Evolutionary conservation across 2,329 filamentous ascomycete genomes (phyloP).

Genomic region (Aspergillus persii): DNA sequence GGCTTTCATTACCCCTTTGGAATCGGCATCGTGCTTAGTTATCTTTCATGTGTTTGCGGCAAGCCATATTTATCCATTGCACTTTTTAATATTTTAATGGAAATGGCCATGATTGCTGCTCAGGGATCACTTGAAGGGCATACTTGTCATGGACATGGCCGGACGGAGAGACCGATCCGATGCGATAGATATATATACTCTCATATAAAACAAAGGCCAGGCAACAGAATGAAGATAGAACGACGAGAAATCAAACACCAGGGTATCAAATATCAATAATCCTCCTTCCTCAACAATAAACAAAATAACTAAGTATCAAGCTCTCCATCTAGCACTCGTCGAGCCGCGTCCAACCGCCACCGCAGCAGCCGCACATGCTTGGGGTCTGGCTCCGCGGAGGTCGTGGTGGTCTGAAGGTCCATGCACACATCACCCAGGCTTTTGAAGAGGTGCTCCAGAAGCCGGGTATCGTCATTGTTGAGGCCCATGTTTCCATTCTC

Average conservation of each 20-base stretch:
- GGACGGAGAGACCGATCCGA: no score
- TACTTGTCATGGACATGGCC: no score
- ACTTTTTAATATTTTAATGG: no score
- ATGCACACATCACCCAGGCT: slow-evolving; percentile 50
- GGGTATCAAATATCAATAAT: slow-evolving; percentile 14
- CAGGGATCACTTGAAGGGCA: no score
- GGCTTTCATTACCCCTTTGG: not conserved
- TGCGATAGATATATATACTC: not conserved
- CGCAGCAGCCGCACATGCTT: slow-evolving; percentile 63
- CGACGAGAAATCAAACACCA: slow-evolving; percentile 9
- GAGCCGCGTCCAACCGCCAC: slow-evolving; percentile 71
- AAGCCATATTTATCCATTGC: no score
- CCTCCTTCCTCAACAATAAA: not conserved
- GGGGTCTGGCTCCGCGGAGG: slow-evolving; percentile 54
- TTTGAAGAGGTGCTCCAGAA: slow-evolving; percentile 55
- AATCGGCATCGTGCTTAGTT: not conserved
- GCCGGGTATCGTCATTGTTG: slow-evolving; percentile 55
- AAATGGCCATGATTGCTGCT: not conserved
- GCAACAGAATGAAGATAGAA: not conserved
- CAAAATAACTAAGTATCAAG: slow-evolving; percentile 34
- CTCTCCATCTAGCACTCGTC: slow-evolving; percentile 68
- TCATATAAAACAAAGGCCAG: not conserved
- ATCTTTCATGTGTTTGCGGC: not conserved
- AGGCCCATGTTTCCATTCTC: slow-evolving; percentile 30
- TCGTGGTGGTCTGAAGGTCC: slow-evolving; percentile 47